phyloP scores from a whole-genome alignment of 345 rosid species.

The Pugionium cornutum region DNA sequence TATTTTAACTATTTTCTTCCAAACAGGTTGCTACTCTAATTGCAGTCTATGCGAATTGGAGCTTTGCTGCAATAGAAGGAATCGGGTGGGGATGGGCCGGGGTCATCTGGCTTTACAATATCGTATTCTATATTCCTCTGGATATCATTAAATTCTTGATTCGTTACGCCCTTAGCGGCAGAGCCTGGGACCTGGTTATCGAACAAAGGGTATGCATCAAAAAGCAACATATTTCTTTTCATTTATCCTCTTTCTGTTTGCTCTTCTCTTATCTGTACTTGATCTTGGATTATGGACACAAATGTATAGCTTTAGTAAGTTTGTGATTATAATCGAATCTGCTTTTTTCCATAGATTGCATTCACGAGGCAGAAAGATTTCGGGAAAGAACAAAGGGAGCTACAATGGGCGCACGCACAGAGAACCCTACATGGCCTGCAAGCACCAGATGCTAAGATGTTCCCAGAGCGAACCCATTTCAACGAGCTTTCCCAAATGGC shows the following conservation, averaged over 20 bases:
- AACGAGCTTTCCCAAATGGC: conserved; percentile 94
- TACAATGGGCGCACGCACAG: conserved; percentile 99
- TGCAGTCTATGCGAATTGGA: conserved; percentile 95
- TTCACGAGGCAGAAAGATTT: conserved; percentile 97
- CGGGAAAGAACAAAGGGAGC: conserved; percentile 97
- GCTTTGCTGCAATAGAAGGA: conserved; percentile 95
- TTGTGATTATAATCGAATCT: not conserved
- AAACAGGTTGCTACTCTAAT: conserved; percentile 87
- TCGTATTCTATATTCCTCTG: conserved; percentile 82
- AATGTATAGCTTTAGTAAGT: not conserved
- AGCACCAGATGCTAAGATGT: conserved; percentile 93
- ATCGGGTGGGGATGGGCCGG: conserved; percentile 99
- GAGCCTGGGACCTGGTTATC: conserved; percentile 98
- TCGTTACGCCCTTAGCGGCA: conserved; percentile 90
- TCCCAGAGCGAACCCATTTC: conserved; percentile 75
- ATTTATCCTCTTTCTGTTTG: not conserved
- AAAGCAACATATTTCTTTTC: not conserved
- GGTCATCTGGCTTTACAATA: conserved; percentile 93
- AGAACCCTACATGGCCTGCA: conserved; percentile 95
- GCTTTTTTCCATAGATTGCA: conserved; percentile 62
- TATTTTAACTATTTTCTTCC: conserved; percentile 18
- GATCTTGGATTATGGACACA: not conserved
- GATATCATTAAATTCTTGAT: conserved; percentile 89
- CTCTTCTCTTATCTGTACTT: not conserved
- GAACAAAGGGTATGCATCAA: conserved; percentile 84